A percentile compares a stretch with the other conserved stretches of the same genome.
Evolutionary conservation across 352 stramenopile genomes (phyloP).

Genomic region (Phytophthora citrophthora): DNA sequence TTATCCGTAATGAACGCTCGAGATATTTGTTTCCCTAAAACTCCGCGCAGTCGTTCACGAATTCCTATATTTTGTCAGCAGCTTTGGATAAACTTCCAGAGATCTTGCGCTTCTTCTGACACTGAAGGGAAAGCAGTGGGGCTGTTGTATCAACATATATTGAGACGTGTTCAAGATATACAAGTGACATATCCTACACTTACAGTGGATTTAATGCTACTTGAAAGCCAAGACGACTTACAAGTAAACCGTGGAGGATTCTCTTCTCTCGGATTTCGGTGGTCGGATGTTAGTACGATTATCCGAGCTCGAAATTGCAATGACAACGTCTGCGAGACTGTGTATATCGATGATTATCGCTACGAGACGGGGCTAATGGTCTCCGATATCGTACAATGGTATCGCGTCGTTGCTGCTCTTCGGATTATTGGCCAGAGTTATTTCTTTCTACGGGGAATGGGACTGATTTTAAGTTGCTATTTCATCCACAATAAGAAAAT

Average conservation of each 20-base stretch:
- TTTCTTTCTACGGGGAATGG: conserved; percentile 35
- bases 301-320: conserved; percentile 29
- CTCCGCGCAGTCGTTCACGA: not conserved
- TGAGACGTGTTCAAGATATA: conserved; percentile 6
- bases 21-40: conserved; percentile 31
- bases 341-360: conserved; percentile 51
- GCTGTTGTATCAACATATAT: conserved; percentile 19
- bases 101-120: conserved; percentile 18
- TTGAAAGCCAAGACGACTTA: conserved; percentile 33
- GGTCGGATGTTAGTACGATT: conserved; percentile 30
- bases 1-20: not conserved
- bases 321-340: conserved; percentile 31
- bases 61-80: conserved; percentile 28
- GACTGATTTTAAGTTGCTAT: conserved; percentile 34
- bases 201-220: conserved; percentile 27
- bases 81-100: conserved; percentile 32
- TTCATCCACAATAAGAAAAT: conserved; percentile 6
- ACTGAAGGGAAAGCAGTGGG: not conserved
- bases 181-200: conserved; percentile 15
- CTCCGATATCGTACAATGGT: conserved; percentile 37
- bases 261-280: conserved; percentile 11
- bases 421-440: conserved; percentile 47
- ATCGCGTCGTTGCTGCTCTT: conserved; percentile 26
- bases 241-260: conserved; percentile 19
- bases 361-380: conserved; percentile 35